Conservation (phyloP, 305 asterid genomes). For the Fraxinus angustifolia region DNA sequence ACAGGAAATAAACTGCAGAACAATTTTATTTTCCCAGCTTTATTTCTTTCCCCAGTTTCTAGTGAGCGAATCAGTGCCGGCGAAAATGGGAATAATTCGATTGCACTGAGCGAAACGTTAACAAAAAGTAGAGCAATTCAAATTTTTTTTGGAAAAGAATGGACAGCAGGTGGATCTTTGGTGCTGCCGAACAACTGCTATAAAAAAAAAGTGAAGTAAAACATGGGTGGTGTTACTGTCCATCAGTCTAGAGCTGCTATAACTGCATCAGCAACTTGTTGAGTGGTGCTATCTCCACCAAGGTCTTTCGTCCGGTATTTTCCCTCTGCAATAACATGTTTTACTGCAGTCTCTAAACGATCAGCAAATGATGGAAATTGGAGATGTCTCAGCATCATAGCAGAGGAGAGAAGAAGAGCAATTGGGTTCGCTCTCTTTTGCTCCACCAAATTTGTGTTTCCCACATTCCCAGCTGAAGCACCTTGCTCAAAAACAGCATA, state of each 20-base stretch:
- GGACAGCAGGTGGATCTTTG: background rate
- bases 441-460: constrained; percentile 57
- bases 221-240: background rate
- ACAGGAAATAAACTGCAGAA: background rate
- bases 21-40: background rate
- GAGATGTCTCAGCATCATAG: constrained; percentile 98
- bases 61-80: background rate
- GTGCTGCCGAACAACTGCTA: background rate
- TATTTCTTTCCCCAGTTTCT: background rate
- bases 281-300: constrained; percentile 51
- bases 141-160: background rate
- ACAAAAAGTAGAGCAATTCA: background rate
- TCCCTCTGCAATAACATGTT: constrained; percentile 72
- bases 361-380: constrained; percentile 96
- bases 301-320: constrained; percentile 72
- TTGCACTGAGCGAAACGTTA: background rate
- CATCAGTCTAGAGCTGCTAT: constrained; percentile 66
- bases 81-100: background rate
- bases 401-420: constrained; percentile 91
- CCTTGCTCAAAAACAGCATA: constrained; percentile 99
- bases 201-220: background rate
- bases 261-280: constrained; percentile 88
- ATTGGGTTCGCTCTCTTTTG: constrained; percentile 94
- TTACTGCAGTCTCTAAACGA: constrained; percentile 81
- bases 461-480: constrained; percentile 98